These are phyloP conservation scores for Dalechampia spathulata DNA, from an alignment of 441 rosid species.

Conservation along the genomic window DNA sequence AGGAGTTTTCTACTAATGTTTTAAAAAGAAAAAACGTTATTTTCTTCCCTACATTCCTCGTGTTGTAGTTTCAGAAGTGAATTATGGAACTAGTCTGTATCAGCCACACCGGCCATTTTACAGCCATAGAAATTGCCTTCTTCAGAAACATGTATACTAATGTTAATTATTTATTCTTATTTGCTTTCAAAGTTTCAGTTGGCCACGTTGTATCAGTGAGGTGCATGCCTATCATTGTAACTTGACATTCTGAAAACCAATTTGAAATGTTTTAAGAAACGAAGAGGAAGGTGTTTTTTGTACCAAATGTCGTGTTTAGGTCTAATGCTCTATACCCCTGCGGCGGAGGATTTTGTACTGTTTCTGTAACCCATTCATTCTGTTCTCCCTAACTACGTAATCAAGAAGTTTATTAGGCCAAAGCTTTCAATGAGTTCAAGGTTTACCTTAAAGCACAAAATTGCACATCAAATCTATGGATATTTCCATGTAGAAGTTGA, in stretches of 20 bases:
- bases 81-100: background rate
- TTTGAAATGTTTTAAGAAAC: conserved; percentile 11
- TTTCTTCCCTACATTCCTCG: background rate
- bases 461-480: too few species aligned
- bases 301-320: too few species aligned
- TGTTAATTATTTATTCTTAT: conserved; percentile 13
- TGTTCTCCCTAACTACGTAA: too few species aligned
- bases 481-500: too few species aligned
- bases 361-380: too few species aligned
- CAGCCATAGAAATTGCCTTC: conserved; percentile 1
- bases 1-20: conserved; percentile 5
- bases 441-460: too few species aligned
- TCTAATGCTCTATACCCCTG: too few species aligned
- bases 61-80: conserved; percentile 10
- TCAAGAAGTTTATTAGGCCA: too few species aligned
- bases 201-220: background rate
- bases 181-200: background rate
- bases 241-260: conserved; percentile 8
- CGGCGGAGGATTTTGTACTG: too few species aligned
- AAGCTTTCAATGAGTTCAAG: too few species aligned
- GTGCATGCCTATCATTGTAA: conserved; percentile 12
- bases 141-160: background rate
- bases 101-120: conserved; percentile 2
- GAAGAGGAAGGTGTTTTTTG: too few species aligned
- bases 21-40: background rate